phyloP scores from a whole-genome alignment of 208 protist species.

The Wallacemonas sp. region DNA sequence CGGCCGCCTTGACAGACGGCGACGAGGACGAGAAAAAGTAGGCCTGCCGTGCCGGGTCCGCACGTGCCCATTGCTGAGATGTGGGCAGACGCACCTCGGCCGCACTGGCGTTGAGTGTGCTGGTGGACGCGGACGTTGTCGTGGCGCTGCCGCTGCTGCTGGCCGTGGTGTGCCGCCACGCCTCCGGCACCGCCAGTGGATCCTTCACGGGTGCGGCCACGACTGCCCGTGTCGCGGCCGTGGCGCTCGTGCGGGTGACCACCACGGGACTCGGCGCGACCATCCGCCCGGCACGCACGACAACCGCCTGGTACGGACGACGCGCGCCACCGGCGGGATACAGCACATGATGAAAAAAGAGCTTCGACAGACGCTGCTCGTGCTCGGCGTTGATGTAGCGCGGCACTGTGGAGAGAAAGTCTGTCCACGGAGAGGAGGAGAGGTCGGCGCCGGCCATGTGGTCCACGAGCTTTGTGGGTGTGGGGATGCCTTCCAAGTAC shows the following conservation, averaged over 20 bases:
- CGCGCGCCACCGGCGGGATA: constrained; percentile 74
- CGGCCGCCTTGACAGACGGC: not conserved
- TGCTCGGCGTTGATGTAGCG: constrained; percentile 57
- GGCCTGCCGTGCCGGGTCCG: constrained; percentile 30
- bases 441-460: constrained; percentile 80
- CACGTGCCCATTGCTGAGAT: constrained; percentile 7
- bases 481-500: constrained; percentile 76
- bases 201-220: no score
- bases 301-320: constrained; percentile 65
- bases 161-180: constrained; percentile 11
- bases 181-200: constrained; percentile 38
- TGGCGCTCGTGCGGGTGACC: no score
- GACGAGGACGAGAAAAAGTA: constrained; percentile 28
- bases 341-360: constrained; percentile 85
- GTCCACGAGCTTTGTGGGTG: constrained; percentile 59
- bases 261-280: constrained; percentile 15
- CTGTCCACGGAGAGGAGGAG: constrained; percentile 28
- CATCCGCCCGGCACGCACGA: constrained; percentile 61
- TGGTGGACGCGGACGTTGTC: no score
- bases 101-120: no score
- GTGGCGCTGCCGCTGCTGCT: no score
- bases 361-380: constrained; percentile 63
- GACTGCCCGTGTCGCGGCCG: no score
- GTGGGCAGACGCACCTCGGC: no score
- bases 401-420: constrained; percentile 66